These are phyloP conservation scores for Leccinum subtestaceum DNA, from an alignment of 768 basidiomycete species.

Conservation along the genomic window DNA sequence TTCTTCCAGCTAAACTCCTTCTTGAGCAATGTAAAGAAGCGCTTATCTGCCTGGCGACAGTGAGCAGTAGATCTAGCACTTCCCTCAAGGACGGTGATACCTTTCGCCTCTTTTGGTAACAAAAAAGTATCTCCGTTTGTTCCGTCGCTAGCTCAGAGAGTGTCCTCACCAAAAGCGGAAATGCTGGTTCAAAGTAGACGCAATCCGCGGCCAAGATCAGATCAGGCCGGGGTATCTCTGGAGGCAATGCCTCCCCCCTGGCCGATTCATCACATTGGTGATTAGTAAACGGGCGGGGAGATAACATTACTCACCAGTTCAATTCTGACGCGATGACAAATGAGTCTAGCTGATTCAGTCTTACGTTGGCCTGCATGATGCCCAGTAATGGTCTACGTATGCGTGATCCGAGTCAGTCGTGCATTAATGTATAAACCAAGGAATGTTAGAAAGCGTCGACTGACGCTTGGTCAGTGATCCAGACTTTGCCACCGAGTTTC, in stretches of 20 bases:
- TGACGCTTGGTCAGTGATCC: slow-evolving; percentile 90
- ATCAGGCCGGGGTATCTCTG: slow-evolving; percentile 48
- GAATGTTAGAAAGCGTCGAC: slow-evolving; percentile 34
- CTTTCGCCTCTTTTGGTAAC: slow-evolving; percentile 93
- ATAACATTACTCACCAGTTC: slow-evolving; percentile 61
- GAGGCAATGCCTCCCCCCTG: slow-evolving; percentile 67
- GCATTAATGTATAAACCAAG: not conserved
- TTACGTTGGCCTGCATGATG: slow-evolving; percentile 76
- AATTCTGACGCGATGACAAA: slow-evolving; percentile 65
- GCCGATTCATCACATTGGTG: not conserved
- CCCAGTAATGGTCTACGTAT: slow-evolving; percentile 62
- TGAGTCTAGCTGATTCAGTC: slow-evolving; percentile 55
- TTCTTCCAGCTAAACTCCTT: slow-evolving; percentile 75
- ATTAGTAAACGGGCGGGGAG: not conserved
- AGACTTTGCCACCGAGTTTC: slow-evolving; percentile 62
- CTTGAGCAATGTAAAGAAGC: slow-evolving; percentile 77
- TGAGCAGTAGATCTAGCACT: slow-evolving; percentile 1
- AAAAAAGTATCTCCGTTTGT: slow-evolving; percentile 75
- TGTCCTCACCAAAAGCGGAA: slow-evolving; percentile 82
- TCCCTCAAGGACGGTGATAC: slow-evolving; percentile 36
- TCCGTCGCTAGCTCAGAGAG: slow-evolving; percentile 59
- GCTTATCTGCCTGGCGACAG: slow-evolving; percentile 70
- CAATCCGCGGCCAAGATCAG: slow-evolving; percentile 90
- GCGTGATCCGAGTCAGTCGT: slow-evolving; percentile 14
- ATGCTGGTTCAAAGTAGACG: slow-evolving; percentile 93